Evolutionary conservation across 1,284 basidiomycete species (phyloP).

Genomic region (Lentinula novae-zelandiae): DNA sequence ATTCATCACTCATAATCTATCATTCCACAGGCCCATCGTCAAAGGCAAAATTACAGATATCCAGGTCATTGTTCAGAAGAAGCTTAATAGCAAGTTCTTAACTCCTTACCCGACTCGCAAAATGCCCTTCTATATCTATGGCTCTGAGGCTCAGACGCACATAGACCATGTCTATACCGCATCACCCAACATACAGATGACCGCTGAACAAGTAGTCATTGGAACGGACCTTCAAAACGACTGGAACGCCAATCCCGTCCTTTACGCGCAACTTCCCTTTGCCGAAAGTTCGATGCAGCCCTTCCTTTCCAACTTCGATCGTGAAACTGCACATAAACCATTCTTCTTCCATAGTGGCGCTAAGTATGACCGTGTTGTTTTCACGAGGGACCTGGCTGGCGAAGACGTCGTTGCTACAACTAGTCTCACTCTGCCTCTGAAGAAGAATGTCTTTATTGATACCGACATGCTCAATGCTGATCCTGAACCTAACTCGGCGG

Average conservation of each 20-base stretch:
- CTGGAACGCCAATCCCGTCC: not conserved
- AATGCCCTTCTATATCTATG: conserved; percentile 42
- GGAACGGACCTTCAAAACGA: not conserved
- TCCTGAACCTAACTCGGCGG: not conserved
- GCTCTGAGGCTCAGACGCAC: conserved; percentile 27
- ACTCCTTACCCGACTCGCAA: conserved; percentile 24
- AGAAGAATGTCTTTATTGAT: conserved; percentile 9
- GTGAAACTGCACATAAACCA: conserved; percentile 16
- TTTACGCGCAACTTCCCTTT: not conserved
- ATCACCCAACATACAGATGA: conserved; percentile 37
- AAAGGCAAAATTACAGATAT: conserved; percentile 24
- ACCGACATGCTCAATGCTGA: conserved; percentile 3
- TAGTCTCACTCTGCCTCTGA: conserved; percentile 5
- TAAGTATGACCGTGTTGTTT: not conserved
- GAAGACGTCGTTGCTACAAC: not conserved
- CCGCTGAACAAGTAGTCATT: conserved; percentile 24
- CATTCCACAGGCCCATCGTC: not conserved
- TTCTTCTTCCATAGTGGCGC: not conserved
- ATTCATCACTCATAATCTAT: not conserved
- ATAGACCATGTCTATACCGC: conserved; percentile 37
- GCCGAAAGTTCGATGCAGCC: conserved; percentile 10
- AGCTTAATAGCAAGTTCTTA: conserved; percentile 22
- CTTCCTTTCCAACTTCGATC: conserved; percentile 17
- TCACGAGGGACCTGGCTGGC: not conserved
- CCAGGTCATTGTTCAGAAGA: conserved; percentile 27